These are phyloP conservation scores for Cyclotella baltica DNA, from an alignment of 108 stramenopile genomes.

Conservation along the genomic window DNA sequence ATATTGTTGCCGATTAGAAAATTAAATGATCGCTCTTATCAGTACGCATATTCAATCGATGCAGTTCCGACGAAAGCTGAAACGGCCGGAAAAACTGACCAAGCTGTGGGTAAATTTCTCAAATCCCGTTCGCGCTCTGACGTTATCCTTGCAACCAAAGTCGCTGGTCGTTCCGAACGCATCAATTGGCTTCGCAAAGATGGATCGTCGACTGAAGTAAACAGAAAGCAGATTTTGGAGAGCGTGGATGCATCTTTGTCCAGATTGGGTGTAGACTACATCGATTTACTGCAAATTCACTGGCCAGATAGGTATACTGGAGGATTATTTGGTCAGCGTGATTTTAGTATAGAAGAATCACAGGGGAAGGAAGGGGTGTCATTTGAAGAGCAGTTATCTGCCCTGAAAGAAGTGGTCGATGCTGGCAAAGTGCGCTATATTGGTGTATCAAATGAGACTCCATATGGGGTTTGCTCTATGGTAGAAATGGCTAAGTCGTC, in stretches of 20 bases:
- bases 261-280: slow-evolving; percentile 89
- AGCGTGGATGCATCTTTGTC: slow-evolving; percentile 83
- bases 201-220: slow-evolving; percentile 52
- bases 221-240: slow-evolving; percentile 77
- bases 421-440: slow-evolving; percentile 87
- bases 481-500: slow-evolving; percentile 66
- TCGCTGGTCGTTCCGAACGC: slow-evolving; percentile 60
- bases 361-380: slow-evolving; percentile 56
- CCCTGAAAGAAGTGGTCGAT: slow-evolving; percentile 78
- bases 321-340: slow-evolving; percentile 82
- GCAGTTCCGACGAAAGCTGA: slow-evolving; percentile 63
- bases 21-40: background rate
- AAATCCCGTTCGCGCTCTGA: slow-evolving; percentile 72
- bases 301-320: slow-evolving; percentile 93
- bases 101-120: slow-evolving; percentile 69
- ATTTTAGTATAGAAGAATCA: slow-evolving; percentile 64
- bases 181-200: slow-evolving; percentile 88
- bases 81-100: slow-evolving; percentile 80
- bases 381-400: slow-evolving; percentile 88
- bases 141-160: slow-evolving; percentile 92
- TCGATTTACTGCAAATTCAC: slow-evolving; percentile 94
- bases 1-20: background rate
- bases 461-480: slow-evolving; percentile 89
- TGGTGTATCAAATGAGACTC: slow-evolving; percentile 93
- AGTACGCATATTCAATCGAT: background rate